A percentile compares a stretch with the other conserved stretches of the same genome.
Evolutionary conservation across 768 basidiomycete species (phyloP).

Genomic region (Tricholoma flavovirens): DNA sequence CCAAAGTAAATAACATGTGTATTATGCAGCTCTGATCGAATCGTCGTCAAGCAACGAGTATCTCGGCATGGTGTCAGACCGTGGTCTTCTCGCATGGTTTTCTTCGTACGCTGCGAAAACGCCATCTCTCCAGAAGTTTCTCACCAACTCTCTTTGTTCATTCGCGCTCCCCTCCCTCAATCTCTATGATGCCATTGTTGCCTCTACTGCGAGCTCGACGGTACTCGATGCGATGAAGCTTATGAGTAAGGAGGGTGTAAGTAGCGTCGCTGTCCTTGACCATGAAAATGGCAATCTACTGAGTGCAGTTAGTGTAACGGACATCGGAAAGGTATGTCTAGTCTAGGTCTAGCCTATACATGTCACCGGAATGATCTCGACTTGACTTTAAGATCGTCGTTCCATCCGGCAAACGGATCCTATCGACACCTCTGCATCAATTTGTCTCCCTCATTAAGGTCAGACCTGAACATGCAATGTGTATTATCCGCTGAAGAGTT

Average conservation of each 20-base stretch:
- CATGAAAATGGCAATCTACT: constrained; percentile 56
- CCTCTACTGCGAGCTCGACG: constrained; percentile 51
- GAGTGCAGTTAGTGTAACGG: constrained; percentile 79
- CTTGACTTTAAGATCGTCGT: constrained; percentile 55
- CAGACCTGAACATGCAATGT: not conserved
- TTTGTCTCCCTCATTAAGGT: constrained; percentile 75
- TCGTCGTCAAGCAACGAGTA: constrained; percentile 42
- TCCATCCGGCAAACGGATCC: constrained; percentile 71
- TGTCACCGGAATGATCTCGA: not conserved
- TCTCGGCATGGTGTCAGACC: constrained; percentile 74
- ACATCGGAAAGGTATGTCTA: constrained; percentile 61
- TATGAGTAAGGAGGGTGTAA: constrained; percentile 84
- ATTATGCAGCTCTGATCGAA: constrained; percentile 46
- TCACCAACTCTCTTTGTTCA: constrained; percentile 48
- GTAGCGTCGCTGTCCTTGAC: constrained; percentile 73
- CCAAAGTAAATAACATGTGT: not conserved
- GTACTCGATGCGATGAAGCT: constrained; percentile 79
- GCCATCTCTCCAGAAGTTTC: constrained; percentile 38
- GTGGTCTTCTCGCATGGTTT: constrained; percentile 66
- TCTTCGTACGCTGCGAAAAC: constrained; percentile 45
- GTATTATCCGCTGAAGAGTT: constrained; percentile 1
- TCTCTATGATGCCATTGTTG: constrained; percentile 57
- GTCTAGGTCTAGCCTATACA: not conserved
- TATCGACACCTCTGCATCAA: constrained; percentile 61
- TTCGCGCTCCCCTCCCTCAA: constrained; percentile 62